Evolutionary conservation across 208 protist species (phyloP).

Genomic region (Wallacemonas sp.): DNA sequence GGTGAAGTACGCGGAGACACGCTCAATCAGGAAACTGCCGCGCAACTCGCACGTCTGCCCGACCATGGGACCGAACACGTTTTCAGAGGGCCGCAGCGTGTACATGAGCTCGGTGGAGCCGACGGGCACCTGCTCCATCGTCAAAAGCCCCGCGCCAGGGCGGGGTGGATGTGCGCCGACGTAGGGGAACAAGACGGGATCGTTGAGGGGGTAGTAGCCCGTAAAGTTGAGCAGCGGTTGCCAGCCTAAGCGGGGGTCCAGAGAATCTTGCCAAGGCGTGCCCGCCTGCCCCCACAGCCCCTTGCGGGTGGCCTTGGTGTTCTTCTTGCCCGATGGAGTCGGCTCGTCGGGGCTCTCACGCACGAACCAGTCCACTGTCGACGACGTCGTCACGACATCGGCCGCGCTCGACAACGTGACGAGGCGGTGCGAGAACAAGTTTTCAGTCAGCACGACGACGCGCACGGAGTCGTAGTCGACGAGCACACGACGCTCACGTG

Average conservation of each 20-base stretch:
- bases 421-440: slow-evolving; percentile 51
- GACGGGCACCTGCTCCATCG: slow-evolving; percentile 49
- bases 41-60: slow-evolving; percentile 44
- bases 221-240: slow-evolving; percentile 28
- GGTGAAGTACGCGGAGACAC: slow-evolving; percentile 74
- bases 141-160: slow-evolving; percentile 37
- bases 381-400: slow-evolving; percentile 60
- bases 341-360: slow-evolving; percentile 12
- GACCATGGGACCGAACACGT: slow-evolving; percentile 73
- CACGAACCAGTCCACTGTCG: slow-evolving; percentile 64
- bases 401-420: slow-evolving; percentile 71
- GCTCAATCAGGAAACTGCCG: slow-evolving; percentile 60
- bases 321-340: background rate
- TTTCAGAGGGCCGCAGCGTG: slow-evolving; percentile 60
- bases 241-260: slow-evolving; percentile 8
- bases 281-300: background rate
- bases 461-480: slow-evolving; percentile 78
- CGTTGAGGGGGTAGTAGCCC: slow-evolving; percentile 2
- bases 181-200: slow-evolving; percentile 32
- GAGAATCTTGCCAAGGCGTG: background rate
- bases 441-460: slow-evolving; percentile 80
- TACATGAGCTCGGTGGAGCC: slow-evolving; percentile 66
- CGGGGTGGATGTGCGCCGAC: slow-evolving; percentile 27
- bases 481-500: slow-evolving; percentile 30
- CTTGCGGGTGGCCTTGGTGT: background rate